Evolutionary conservation across 768 basidiomycete species (phyloP).

Genomic region (Leccinellum luteum): DNA sequence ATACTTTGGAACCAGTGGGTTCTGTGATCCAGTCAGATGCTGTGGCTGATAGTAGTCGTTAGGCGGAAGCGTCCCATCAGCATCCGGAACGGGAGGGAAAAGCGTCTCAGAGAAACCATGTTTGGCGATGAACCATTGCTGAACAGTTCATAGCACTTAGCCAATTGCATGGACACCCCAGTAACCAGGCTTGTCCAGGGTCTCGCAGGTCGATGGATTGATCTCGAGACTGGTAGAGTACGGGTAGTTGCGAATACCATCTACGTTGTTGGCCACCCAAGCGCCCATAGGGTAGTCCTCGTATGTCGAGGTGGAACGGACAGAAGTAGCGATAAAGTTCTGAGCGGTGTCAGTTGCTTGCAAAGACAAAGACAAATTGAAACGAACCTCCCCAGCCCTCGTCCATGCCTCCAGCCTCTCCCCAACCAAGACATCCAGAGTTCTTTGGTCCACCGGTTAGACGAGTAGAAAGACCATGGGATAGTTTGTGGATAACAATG

Average conservation of each 20-base stretch:
- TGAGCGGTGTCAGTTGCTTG: constrained; percentile 10
- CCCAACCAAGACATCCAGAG: constrained; percentile 93
- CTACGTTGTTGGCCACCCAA: constrained; percentile 81
- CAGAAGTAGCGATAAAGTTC: constrained; percentile 87
- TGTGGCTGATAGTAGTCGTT: constrained; percentile 67
- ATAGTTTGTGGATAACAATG: constrained; percentile 89
- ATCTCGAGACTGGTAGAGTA: constrained; percentile 76
- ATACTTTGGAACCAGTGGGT: constrained; percentile 77
- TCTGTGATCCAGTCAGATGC: constrained; percentile 24
- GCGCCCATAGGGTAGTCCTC: constrained; percentile 88
- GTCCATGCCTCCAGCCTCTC: constrained; percentile 96
- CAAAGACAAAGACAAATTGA: neutral
- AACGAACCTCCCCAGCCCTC: constrained; percentile 87
- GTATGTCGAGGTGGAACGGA: constrained; percentile 71
- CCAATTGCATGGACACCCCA: constrained; percentile 93
- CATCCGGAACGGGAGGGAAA: constrained; percentile 74
- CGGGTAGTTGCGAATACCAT: constrained; percentile 83
- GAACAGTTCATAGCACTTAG: constrained; percentile 84
- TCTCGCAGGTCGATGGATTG: constrained; percentile 94
- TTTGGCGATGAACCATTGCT: constrained; percentile 70
- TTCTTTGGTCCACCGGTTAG: constrained; percentile 92
- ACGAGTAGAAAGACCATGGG: constrained; percentile 90
- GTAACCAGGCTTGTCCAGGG: constrained; percentile 89
- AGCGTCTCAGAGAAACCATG: constrained; percentile 78
- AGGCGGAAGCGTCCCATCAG: constrained; percentile 59